These are phyloP conservation scores for Galeopsis tetrahit DNA, from an alignment of 257 asterid genomes.

Conservation along the genomic window DNA sequence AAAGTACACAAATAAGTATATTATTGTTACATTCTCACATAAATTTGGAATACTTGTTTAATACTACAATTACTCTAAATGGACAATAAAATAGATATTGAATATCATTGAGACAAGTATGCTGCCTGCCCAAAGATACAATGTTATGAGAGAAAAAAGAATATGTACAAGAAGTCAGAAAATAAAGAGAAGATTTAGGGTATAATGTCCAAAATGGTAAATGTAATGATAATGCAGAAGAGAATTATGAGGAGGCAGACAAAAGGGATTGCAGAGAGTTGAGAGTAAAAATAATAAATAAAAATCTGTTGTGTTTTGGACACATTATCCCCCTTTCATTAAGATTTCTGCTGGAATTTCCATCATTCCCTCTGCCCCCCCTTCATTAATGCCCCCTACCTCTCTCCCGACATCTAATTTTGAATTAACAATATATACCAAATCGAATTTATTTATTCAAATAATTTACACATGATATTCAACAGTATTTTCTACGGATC, in stretches of 20 bases:
- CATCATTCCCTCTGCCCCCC: constrained; percentile 50
- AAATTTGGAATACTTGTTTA: too few species aligned
- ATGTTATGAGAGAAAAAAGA: background rate
- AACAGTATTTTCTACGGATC: too few species aligned
- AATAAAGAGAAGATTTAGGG: background rate
- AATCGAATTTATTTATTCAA: too few species aligned
- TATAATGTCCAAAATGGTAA: constrained; percentile 20
- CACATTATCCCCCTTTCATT: constrained; percentile 32
- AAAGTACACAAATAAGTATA: too few species aligned
- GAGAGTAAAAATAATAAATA: background rate
- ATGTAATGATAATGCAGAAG: constrained; percentile 20
- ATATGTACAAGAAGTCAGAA: background rate
- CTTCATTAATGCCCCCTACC: constrained; percentile 41
- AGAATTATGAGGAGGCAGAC: constrained; percentile 17
- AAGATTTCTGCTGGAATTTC: constrained; percentile 37
- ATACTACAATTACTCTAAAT: too few species aligned
- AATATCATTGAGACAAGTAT: background rate
- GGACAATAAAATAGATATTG: background rate
- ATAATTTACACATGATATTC: too few species aligned
- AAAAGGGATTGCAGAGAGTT: constrained; percentile 14
- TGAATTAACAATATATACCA: too few species aligned
- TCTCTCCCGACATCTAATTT: background rate
- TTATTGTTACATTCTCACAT: too few species aligned
- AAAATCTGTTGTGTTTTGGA: constrained; percentile 30
- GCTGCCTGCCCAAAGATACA: background rate